Percentiles rank a stretch among this genome's conserved stretches.
phyloP scores from a whole-genome alignment of 2,329 filamentous ascomycete genomes.

The Botryosphaeria dothidea region DNA sequence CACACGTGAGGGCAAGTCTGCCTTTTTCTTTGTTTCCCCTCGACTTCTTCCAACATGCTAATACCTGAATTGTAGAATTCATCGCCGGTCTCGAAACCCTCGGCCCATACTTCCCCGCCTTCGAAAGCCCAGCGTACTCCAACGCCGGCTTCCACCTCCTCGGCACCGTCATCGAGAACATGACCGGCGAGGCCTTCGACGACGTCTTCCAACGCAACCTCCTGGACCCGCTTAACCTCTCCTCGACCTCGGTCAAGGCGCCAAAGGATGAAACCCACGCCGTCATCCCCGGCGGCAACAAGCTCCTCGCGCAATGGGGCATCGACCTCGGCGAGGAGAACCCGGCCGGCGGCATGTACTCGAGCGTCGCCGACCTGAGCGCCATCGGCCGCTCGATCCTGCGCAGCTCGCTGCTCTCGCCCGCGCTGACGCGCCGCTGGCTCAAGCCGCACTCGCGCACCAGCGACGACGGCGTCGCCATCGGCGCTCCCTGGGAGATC shows the following conservation, averaged over 20 bases:
- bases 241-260: slow-evolving; percentile 34
- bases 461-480: slow-evolving; percentile 21
- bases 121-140: slow-evolving; percentile 36
- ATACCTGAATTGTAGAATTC: slow-evolving; percentile 31
- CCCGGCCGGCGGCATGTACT: slow-evolving; percentile 29
- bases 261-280: slow-evolving; percentile 25
- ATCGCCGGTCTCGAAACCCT: slow-evolving; percentile 35
- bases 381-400: slow-evolving; percentile 27
- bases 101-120: slow-evolving; percentile 36
- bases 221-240: slow-evolving; percentile 42
- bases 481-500: slow-evolving; percentile 30
- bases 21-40: background rate
- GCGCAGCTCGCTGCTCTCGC: slow-evolving; percentile 23
- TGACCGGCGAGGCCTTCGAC: slow-evolving; percentile 40
- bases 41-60: background rate
- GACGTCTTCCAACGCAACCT: slow-evolving; percentile 40
- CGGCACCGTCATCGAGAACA: slow-evolving; percentile 41
- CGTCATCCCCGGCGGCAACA: slow-evolving; percentile 37
- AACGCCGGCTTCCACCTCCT: slow-evolving; percentile 40
- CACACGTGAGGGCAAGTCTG: background rate
- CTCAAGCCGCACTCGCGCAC: slow-evolving; percentile 28
- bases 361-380: slow-evolving; percentile 25
- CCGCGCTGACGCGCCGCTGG: slow-evolving; percentile 26
- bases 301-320: background rate
- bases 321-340: background rate